Evolutionary conservation across 2,329 filamentous ascomycete genomes (phyloP).

Genomic region (Fusarium sp.): DNA sequence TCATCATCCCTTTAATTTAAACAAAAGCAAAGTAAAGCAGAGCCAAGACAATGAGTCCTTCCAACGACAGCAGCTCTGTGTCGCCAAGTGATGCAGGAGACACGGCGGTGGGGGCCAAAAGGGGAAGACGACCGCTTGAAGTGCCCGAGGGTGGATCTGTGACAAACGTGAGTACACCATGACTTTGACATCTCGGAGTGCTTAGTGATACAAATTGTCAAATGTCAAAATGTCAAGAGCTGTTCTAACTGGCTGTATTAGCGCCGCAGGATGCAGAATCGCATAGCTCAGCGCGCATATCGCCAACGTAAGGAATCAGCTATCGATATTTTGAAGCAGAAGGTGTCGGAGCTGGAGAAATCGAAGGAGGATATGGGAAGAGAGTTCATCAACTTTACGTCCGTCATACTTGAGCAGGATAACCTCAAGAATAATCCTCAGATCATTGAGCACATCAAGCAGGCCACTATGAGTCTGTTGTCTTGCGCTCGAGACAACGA

Average conservation of each 20-base stretch:
- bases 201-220: not conserved
- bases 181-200: not conserved
- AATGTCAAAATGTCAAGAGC: too few relatives aligned
- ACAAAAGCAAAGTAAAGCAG: too few relatives aligned
- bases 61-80: not conserved
- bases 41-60: not conserved
- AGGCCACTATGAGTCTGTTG: not conserved
- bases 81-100: not conserved
- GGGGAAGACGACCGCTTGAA: slow-evolving; percentile 7
- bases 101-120: not conserved
- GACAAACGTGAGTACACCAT: not conserved
- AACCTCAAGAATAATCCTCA: not conserved
- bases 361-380: not conserved
- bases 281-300: slow-evolving; percentile 21
- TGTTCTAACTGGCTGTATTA: not conserved
- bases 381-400: slow-evolving; percentile 10
- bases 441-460: slow-evolving; percentile 13
- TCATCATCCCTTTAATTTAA: not conserved
- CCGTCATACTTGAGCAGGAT: slow-evolving; percentile 2
- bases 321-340: slow-evolving; percentile 9
- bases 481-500: not conserved
- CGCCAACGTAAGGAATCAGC: slow-evolving; percentile 19
- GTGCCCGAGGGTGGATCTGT: not conserved
- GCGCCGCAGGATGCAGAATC: slow-evolving; percentile 16
- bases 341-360: not conserved